phyloP scores from a whole-genome alignment of 2,329 filamentous ascomycete species.

The Sporothrix luriei region DNA sequence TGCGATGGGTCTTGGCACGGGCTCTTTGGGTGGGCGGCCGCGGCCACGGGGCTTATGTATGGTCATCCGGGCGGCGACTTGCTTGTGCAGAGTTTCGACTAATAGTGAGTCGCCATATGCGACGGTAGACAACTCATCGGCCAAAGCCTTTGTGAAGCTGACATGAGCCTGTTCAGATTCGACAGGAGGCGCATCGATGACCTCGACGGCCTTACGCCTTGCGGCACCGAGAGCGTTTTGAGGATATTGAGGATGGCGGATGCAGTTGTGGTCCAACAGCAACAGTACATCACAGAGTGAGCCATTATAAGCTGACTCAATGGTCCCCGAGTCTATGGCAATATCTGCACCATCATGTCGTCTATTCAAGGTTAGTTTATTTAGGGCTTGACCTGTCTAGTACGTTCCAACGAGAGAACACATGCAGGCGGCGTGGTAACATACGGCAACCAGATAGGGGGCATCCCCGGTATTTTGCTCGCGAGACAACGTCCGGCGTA shows the following conservation, averaged over 20 bases:
- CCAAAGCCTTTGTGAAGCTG: conserved; percentile 32
- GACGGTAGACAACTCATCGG: conserved; percentile 32
- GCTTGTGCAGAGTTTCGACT: conserved; percentile 27
- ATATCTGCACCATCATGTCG: conserved; percentile 5
- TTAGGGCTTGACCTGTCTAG: not conserved
- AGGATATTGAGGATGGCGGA: not conserved
- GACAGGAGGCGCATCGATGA: conserved; percentile 31
- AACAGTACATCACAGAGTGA: conserved; percentile 34
- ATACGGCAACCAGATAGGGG: conserved; percentile 35
- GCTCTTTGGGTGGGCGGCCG: conserved; percentile 35
- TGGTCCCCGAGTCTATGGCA: conserved; percentile 28
- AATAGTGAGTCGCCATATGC: conserved; percentile 13
- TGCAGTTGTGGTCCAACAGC: conserved; percentile 33
- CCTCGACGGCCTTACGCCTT: conserved; percentile 33
- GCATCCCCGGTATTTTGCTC: conserved; percentile 21
- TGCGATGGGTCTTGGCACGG: not conserved
- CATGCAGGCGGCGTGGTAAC: conserved; percentile 16
- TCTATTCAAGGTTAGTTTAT: conserved; percentile 16
- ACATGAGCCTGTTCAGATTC: conserved; percentile 24
- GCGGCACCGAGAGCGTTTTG: not conserved
- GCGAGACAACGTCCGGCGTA: conserved; percentile 33
- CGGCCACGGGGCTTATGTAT: conserved; percentile 30
- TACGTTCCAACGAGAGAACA: not conserved
- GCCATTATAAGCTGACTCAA: conserved; percentile 34
- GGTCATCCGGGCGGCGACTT: conserved; percentile 32